Percentiles rank a stretch among this genome's conserved stretches.
Conservation (phyloP, 202 grass and related monocot genomes). For the Carex sylvatica region DNA sequence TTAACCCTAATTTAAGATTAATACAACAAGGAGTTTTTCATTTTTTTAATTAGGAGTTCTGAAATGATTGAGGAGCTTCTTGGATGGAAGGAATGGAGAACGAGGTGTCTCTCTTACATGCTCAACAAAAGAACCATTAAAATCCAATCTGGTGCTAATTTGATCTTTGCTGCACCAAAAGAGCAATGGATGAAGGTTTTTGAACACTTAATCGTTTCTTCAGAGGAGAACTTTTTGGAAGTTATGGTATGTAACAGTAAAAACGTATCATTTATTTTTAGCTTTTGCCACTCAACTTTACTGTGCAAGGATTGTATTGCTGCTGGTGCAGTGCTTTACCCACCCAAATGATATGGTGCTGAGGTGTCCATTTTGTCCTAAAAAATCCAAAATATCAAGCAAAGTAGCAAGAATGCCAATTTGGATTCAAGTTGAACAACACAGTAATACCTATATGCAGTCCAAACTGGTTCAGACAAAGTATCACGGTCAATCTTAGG, state of each 20-base stretch:
- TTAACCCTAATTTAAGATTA: neutral
- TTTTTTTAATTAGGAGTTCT: conserved; percentile 33
- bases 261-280: neutral
- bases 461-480: neutral
- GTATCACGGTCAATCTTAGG: neutral
- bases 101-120: conserved; percentile 58
- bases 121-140: conserved; percentile 54
- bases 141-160: conserved; percentile 61
- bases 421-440: neutral
- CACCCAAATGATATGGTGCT: neutral
- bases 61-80: conserved; percentile 37
- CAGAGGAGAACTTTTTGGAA: conserved; percentile 44
- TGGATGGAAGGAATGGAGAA: conserved; percentile 71
- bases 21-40: conserved; percentile 2
- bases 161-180: conserved; percentile 72
- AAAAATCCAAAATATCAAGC: neutral
- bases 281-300: conserved; percentile 13
- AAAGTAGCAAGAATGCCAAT: neutral
- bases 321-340: neutral
- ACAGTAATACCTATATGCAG: neutral
- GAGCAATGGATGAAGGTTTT: conserved; percentile 70
- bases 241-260: conserved; percentile 42
- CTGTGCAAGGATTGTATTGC: neutral
- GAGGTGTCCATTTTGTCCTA: neutral
- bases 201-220: conserved; percentile 43